Conservation (phyloP, 1,284 basidiomycete species). For the Thecaphora frezii region DNA sequence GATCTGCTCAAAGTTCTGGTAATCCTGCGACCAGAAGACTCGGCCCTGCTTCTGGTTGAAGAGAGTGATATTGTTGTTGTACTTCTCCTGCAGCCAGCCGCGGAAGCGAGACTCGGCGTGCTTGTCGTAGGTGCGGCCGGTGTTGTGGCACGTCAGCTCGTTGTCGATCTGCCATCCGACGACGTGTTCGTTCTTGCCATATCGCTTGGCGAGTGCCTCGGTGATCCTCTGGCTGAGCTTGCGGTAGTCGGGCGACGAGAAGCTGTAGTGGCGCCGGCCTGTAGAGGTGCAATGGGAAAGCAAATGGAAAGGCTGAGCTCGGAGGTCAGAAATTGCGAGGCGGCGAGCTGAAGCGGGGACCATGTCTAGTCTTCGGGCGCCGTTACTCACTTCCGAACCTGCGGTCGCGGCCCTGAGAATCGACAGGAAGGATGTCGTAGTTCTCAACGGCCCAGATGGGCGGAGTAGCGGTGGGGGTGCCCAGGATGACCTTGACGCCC, state of each 20-base stretch:
- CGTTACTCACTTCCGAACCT: conserved; percentile 35
- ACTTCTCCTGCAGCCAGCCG: conserved; percentile 33
- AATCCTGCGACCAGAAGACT: conserved; percentile 35
- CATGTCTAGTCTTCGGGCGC: too few species aligned
- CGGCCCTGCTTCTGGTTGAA: conserved; percentile 37
- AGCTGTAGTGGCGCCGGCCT: conserved; percentile 30
- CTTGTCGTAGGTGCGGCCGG: conserved; percentile 28
- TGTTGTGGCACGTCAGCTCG: conserved; percentile 31
- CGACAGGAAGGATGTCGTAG: conserved; percentile 36
- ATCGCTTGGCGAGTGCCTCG: conserved; percentile 27
- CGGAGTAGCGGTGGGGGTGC: conserved; percentile 35
- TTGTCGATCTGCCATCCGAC: conserved; percentile 40
- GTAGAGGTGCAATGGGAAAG: too few species aligned
- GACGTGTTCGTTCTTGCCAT: conserved; percentile 22
- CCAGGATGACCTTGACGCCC: conserved; percentile 41
- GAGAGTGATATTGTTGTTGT: conserved; percentile 28
- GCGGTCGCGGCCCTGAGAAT: conserved; percentile 20
- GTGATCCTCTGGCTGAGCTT: conserved; percentile 34
- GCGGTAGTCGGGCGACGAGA: conserved; percentile 28
- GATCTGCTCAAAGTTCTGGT: conserved; percentile 33
- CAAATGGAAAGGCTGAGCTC: too few species aligned
- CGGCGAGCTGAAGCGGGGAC: too few species aligned
- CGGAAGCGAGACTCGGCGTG: conserved; percentile 27
- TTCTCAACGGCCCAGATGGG: conserved; percentile 37
- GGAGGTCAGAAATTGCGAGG: too few species aligned